A percentile compares a stretch with the other conserved stretches of the same genome.
phyloP scores from a whole-genome alignment of 1,284 basidiomycete species.

The Uromyces viciae-fabae region DNA sequence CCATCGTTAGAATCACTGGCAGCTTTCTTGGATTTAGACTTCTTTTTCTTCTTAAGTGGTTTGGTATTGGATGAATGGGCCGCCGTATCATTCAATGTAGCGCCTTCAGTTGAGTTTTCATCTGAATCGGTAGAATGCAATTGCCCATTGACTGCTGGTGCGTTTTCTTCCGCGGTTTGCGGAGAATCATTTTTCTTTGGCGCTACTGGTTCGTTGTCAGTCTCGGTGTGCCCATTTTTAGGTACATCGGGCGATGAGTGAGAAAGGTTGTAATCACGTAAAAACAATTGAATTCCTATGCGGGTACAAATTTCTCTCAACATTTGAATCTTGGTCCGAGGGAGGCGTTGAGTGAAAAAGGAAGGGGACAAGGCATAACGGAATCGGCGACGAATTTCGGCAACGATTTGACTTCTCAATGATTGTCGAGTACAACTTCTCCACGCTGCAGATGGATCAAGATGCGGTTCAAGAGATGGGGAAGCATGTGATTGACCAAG shows the following conservation, averaged over 20 bases:
- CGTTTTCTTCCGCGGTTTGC: slow-evolving; percentile 33
- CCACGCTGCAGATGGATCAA: slow-evolving; percentile 57
- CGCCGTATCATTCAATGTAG: slow-evolving; percentile 2
- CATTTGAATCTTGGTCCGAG: slow-evolving; percentile 56
- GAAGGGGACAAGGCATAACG: slow-evolving; percentile 58
- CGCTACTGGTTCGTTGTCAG: slow-evolving; percentile 18
- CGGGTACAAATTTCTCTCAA: slow-evolving; percentile 60
- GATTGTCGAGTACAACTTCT: slow-evolving; percentile 58
- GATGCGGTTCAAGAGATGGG: slow-evolving; percentile 56
- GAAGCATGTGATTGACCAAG: slow-evolving; percentile 58
- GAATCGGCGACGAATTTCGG: slow-evolving; percentile 58
- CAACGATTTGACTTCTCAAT: slow-evolving; percentile 56
- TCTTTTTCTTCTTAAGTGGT: slow-evolving; percentile 53
- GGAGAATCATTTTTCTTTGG: slow-evolving; percentile 47
- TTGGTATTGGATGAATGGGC: slow-evolving; percentile 29
- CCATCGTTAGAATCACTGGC: slow-evolving; percentile 48
- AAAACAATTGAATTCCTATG: slow-evolving; percentile 60
- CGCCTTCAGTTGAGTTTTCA: slow-evolving; percentile 41
- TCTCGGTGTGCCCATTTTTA: slow-evolving; percentile 21
- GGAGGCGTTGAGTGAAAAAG: slow-evolving; percentile 55
- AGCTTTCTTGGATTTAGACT: slow-evolving; percentile 55
- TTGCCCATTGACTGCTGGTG: slow-evolving; percentile 5
- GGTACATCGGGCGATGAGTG: slow-evolving; percentile 44
- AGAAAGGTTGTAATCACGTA: slow-evolving; percentile 59
- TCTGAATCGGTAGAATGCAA: slow-evolving; percentile 45